Base-by-base conservation (phyloP, 306 rosid species). In the Acacia confusa region DNA sequence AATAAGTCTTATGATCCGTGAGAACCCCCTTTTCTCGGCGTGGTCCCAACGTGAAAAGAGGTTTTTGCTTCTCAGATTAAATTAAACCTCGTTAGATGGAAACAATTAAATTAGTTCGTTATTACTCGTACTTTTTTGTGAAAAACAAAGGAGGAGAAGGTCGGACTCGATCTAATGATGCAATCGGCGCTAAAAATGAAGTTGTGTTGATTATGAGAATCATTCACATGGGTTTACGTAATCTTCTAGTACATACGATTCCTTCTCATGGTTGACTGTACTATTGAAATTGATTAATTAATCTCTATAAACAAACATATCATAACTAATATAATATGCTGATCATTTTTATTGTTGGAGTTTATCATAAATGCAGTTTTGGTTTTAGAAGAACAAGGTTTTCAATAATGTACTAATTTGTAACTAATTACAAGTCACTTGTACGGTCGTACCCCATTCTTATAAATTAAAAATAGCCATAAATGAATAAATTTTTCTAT, bases 171-270 rank as follows among this genome's bases (percentile, higher is more conserved):
- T n/a, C 85, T 45, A 60, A 44, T 57, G 1, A 58, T 58, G 34
- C 41, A 50, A n/a, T 66, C 65, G 12, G 13, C 61, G 74, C 48
- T 69, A 24, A 41, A 65, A 38, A 13, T 58, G 7, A 9, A 3
- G 3, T 6, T 47, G 32, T 20, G 71, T 45, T 27, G 58, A 61
- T 47, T 30, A 64, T 16, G 70, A 77, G 82, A 76, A 78, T 68
- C 88, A 72, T 41, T 89, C 88, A 81, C 86, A 71, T 64, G 78
- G 80, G 81, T 52, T 4, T 61, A 3, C 11, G 40, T 27, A 61
- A 58, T 58, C 7, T 58, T 57, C 28, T 57, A 57, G 28, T 9
- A 0, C 5, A 7, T 22, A 57, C 5, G 63, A 57, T 57, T 57
- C 63, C 28, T n/a, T 55, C 13, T 55, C 0, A 20, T 7, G 14